Base-by-base conservation (phyloP, 2,329 filamentous ascomycete species). In the Aspergillus floridensis region DNA sequence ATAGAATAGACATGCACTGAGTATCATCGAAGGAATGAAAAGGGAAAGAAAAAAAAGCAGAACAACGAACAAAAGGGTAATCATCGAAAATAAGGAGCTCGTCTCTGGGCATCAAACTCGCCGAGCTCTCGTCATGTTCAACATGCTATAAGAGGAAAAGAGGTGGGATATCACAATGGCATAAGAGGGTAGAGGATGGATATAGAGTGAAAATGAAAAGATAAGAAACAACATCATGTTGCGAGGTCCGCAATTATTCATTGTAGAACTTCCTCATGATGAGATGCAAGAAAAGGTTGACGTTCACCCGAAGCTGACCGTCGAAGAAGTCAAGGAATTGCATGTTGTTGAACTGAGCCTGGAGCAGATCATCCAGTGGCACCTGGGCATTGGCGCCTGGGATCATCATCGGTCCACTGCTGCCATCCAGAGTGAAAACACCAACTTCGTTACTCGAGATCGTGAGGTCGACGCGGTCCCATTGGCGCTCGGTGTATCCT, bases 241-340 rank as follows among this genome's bases (percentile, higher is more conserved):
- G 10, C 14, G 21, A 14, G 41, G 32, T 22, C 16, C 46, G 31
- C 44, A 44, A 64, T 74, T 63, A 79, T 67, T 80, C 78, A 66
- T 81, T 81, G 70, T 99, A 99, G 77, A 99, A 99, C 83, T 99
- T 99, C 85, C 96, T 96, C 82, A 98, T 98, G 67, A 99, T 85
- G 76, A 98, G 82, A 83, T 99, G 95, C 81, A 99, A 82, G 79
- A 99, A 86, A 72, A 99, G 77, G 80, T 99, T 99, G 71, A 99
- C 95, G 76, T 98, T 98, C 71, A 99, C 84, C 77, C 90, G 88
- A 72, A 97, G 82, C 57, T 88, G 88, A 56, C 88, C 89, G 74
- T 96, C 92, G 71, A 99, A 99, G 61, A 98, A 82, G 71, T 91
- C 92, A 86, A 98, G 93, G 75, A 96, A 96, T 78, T 97, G 92